phyloP scores from a whole-genome alignment of 352 stramenopile genomes.

The Phytophthora pisi region DNA sequence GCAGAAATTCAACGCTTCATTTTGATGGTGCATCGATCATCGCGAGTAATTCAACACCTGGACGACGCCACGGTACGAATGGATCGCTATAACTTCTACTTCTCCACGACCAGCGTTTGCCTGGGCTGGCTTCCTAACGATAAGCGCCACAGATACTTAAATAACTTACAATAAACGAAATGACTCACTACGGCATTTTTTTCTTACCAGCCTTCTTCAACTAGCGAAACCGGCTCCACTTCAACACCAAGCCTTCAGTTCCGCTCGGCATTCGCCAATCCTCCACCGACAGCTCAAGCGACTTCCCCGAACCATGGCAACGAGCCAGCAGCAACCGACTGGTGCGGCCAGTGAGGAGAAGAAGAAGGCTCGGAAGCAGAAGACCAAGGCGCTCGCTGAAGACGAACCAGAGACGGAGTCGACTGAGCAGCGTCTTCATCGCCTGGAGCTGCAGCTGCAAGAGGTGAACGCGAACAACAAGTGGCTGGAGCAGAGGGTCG shows the following conservation, averaged over 20 bases:
- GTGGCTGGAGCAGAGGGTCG: not conserved
- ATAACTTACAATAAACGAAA: too few relatives aligned
- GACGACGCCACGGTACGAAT: too few relatives aligned
- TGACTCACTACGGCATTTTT: too few relatives aligned
- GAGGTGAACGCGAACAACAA: not conserved
- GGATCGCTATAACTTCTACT: too few relatives aligned
- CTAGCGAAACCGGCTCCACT: not conserved
- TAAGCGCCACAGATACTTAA: too few relatives aligned
- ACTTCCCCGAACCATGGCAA: not conserved
- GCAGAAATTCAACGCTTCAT: too few relatives aligned
- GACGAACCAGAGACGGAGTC: not conserved
- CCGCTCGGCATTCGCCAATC: not conserved
- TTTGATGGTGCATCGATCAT: too few relatives aligned
- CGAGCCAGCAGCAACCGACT: not conserved
- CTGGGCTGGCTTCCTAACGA: too few relatives aligned
- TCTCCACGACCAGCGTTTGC: too few relatives aligned
- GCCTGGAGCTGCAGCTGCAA: not conserved
- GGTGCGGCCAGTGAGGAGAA: not conserved
- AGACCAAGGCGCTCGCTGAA: not conserved
- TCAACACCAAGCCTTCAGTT: not conserved
- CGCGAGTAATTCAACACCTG: too few relatives aligned
- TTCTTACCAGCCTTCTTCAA: too few relatives aligned
- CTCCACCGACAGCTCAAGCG: not conserved
- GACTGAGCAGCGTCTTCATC: not conserved
- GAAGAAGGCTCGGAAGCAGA: not conserved